Conservation (phyloP, 768 basidiomycete genomes). For the Dacryopinax spathularia region DNA sequence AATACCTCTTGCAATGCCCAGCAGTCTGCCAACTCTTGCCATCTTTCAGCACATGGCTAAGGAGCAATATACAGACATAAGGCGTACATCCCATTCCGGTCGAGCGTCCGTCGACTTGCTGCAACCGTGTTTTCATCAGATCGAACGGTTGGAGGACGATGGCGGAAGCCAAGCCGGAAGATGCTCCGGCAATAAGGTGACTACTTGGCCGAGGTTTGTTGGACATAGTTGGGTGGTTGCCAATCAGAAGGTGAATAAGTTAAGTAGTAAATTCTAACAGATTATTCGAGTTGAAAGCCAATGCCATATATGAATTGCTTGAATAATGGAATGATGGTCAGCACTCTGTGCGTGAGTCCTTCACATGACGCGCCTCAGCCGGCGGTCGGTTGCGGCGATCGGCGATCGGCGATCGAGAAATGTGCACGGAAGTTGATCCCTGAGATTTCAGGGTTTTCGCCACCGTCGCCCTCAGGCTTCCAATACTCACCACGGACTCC, state of each 20-base stretch:
- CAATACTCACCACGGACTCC: neutral
- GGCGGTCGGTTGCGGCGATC: neutral
- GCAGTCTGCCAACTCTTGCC: slow-evolving; percentile 19
- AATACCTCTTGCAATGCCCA: slow-evolving; percentile 42
- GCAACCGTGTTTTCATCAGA: slow-evolving; percentile 80
- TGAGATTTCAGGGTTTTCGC: neutral
- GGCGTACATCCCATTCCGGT: slow-evolving; percentile 26
- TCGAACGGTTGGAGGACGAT: slow-evolving; percentile 72
- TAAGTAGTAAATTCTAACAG: too few species aligned
- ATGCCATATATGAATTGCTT: too few species aligned
- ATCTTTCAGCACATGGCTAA: neutral
- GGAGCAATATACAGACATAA: neutral
- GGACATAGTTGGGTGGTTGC: neutral
- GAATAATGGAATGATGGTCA: neutral
- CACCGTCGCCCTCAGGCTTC: neutral
- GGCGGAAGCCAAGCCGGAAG: slow-evolving; percentile 66
- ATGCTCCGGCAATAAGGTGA: slow-evolving; percentile 37
- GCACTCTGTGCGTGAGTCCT: neutral
- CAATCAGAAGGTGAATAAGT: too few species aligned
- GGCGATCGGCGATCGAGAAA: neutral
- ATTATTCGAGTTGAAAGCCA: too few species aligned
- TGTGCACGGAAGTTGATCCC: neutral
- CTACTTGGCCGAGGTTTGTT: neutral
- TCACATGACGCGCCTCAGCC: too few species aligned
- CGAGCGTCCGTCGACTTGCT: slow-evolving; percentile 46